These are phyloP conservation scores for Cryptococcus neoformans DNA, from an alignment of 1,284 basidiomycete species.

Conservation along the genomic window DNA sequence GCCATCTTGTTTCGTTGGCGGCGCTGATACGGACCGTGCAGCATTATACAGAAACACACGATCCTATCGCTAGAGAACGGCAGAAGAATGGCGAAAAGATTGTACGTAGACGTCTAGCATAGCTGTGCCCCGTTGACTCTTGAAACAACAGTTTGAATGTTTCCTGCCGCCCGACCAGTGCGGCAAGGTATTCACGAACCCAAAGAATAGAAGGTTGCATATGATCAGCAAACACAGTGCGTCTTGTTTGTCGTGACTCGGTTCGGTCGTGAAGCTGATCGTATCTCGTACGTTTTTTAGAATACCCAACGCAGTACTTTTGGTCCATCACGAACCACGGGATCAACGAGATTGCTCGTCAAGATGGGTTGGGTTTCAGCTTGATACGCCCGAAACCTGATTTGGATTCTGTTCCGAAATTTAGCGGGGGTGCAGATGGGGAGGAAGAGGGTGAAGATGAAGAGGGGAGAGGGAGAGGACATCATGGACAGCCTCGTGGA, in stretches of 20 bases:
- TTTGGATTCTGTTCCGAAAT: too few species aligned
- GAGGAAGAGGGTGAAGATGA: too few species aligned
- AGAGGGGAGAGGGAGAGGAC: too few species aligned
- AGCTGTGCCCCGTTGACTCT: not conserved
- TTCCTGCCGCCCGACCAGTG: slow-evolving; percentile 61
- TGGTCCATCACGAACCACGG: slow-evolving; percentile 86
- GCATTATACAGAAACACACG: slow-evolving; percentile 86
- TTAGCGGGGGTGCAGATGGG: too few species aligned
- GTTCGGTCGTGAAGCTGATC: not conserved
- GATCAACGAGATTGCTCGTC: slow-evolving; percentile 36
- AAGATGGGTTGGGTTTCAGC: slow-evolving; percentile 36
- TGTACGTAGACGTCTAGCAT: slow-evolving; percentile 55
- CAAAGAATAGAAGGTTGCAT: slow-evolving; percentile 74
- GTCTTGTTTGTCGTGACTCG: slow-evolving; percentile 3
- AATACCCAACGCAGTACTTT: slow-evolving; percentile 79
- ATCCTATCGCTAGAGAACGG: slow-evolving; percentile 67
- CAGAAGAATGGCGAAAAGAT: slow-evolving; percentile 84
- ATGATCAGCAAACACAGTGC: slow-evolving; percentile 69
- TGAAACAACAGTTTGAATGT: slow-evolving; percentile 67
- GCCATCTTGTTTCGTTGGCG: not conserved
- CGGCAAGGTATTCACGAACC: slow-evolving; percentile 62
- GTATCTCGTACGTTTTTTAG: slow-evolving; percentile 17
- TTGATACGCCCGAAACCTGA: slow-evolving; percentile 33
- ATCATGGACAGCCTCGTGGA: too few species aligned
- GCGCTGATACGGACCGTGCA: slow-evolving; percentile 39